These are phyloP conservation scores for Tuber brumale DNA, from an alignment of 495 filamentous ascomycete genomes.

Conservation along the genomic window DNA sequence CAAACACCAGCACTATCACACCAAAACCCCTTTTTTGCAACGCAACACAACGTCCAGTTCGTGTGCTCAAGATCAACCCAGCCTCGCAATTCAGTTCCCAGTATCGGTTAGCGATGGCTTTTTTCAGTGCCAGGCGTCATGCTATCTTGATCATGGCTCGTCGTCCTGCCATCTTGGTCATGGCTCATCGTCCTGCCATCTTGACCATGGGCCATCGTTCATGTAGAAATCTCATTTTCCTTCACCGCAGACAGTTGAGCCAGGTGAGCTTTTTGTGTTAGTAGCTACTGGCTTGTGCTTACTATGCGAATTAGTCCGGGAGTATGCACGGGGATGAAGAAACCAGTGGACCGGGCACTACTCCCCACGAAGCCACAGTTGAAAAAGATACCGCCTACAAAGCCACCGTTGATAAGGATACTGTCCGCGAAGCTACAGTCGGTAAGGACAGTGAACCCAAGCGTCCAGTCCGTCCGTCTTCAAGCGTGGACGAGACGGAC, in stretches of 20 bases:
- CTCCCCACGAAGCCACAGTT: background rate
- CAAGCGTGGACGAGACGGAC: no score
- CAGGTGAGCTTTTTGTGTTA: background rate
- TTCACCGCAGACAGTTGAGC: background rate
- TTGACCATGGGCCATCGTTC: no score
- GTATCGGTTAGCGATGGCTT: background rate
- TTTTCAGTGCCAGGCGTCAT: background rate
- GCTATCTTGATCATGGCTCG: background rate
- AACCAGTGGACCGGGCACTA: background rate
- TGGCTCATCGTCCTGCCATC: background rate
- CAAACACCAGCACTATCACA: background rate
- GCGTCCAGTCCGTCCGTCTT: no score
- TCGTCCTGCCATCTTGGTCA: background rate
- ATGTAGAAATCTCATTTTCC: background rate
- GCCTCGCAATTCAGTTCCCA: background rate
- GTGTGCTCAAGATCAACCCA: background rate
- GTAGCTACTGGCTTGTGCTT: background rate
- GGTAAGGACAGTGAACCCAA: no score
- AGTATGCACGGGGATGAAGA: background rate
- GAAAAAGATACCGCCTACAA: background rate
- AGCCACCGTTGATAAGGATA: background rate
- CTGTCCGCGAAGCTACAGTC: background rate
- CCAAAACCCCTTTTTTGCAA: background rate
- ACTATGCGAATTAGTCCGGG: background rate
- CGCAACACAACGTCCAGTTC: background rate